Evolutionary conservation across 495 filamentous ascomycete species (phyloP).

Genomic region (Darksidea phi): DNA sequence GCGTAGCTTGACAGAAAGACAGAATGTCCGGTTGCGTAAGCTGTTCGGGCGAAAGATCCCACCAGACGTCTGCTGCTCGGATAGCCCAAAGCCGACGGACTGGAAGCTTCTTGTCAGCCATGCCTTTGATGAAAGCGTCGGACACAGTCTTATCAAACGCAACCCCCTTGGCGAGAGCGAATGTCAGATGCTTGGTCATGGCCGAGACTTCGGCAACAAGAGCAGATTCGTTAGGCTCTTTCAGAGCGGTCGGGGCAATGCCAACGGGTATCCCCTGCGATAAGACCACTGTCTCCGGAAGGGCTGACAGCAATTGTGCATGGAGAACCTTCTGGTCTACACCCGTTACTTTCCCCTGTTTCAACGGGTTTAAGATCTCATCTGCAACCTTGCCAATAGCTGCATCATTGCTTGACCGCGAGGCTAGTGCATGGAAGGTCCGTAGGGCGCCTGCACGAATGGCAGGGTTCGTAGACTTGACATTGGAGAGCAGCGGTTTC

Average conservation of each 20-base stretch:
- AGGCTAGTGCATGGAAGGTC: slow-evolving; percentile 65
- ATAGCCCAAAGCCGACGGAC: slow-evolving; percentile 80
- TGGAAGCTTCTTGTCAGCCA: slow-evolving; percentile 76
- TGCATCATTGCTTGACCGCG: slow-evolving; percentile 55
- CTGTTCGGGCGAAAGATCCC: slow-evolving; percentile 51
- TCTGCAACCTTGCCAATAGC: slow-evolving; percentile 64
- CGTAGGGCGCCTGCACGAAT: slow-evolving; percentile 73
- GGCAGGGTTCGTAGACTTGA: slow-evolving; percentile 79
- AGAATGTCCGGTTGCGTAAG: slow-evolving; percentile 44
- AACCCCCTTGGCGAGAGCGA: slow-evolving; percentile 57
- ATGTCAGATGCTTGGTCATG: slow-evolving; percentile 59
- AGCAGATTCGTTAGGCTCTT: slow-evolving; percentile 85
- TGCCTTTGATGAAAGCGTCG: slow-evolving; percentile 75
- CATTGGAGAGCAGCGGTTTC: slow-evolving; percentile 80
- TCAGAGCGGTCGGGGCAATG: slow-evolving; percentile 62
- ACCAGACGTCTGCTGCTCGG: slow-evolving; percentile 69
- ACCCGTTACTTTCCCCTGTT: slow-evolving; percentile 72
- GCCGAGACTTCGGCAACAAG: slow-evolving; percentile 70
- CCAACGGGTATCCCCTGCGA: slow-evolving; percentile 65
- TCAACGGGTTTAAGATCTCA: slow-evolving; percentile 75
- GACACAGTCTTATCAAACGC: slow-evolving; percentile 61
- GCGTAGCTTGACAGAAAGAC: slow-evolving; percentile 56
- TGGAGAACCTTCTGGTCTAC: slow-evolving; percentile 79
- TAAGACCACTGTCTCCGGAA: slow-evolving; percentile 56
- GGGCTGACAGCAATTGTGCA: slow-evolving; percentile 68